Evolutionary conservation across 163 green algal species (phyloP).

Genomic region (Chlamydomonas reinhardtii): DNA sequence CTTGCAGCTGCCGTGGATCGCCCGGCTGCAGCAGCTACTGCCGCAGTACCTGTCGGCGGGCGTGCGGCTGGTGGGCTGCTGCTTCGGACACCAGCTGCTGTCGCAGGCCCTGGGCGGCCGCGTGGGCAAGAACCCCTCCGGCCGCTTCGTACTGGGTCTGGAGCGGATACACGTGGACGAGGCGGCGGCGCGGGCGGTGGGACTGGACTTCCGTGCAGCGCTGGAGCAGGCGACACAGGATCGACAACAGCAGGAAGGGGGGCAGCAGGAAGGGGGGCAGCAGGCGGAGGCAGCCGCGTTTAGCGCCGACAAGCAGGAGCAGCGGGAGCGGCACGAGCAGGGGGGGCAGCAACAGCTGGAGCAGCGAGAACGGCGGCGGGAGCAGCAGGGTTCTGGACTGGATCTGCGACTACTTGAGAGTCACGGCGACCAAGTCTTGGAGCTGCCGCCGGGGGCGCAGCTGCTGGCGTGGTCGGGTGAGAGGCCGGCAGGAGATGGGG

Average conservation of each 20-base stretch:
- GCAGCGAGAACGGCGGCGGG: not conserved
- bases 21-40: slow-evolving; percentile 48
- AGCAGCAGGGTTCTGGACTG: not conserved
- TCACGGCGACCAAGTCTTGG: slow-evolving; percentile 60
- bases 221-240: not conserved
- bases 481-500: not conserved
- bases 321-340: not conserved
- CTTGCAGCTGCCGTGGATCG: slow-evolving; percentile 52
- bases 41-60: slow-evolving; percentile 22
- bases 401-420: slow-evolving; percentile 50
- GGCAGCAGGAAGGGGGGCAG: too few relatives aligned
- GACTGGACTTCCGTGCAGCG: not conserved
- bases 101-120: slow-evolving; percentile 55
- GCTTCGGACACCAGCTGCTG: slow-evolving; percentile 63
- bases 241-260: not conserved
- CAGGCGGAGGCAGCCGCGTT: not conserved
- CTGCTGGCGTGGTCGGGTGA: slow-evolving; percentile 49
- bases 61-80: slow-evolving; percentile 57
- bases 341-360: not conserved
- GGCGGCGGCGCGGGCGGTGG: not conserved
- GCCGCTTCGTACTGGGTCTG: slow-evolving; percentile 58
- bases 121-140: slow-evolving; percentile 61
- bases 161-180: slow-evolving; percentile 34
- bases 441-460: slow-evolving; percentile 43
- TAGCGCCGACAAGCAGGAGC: too few relatives aligned